Percentiles rank a stretch among this genome's conserved stretches.
Evolutionary conservation across 2,329 filamentous ascomycete species (phyloP).

Genomic region (Exserohilum turcica): DNA sequence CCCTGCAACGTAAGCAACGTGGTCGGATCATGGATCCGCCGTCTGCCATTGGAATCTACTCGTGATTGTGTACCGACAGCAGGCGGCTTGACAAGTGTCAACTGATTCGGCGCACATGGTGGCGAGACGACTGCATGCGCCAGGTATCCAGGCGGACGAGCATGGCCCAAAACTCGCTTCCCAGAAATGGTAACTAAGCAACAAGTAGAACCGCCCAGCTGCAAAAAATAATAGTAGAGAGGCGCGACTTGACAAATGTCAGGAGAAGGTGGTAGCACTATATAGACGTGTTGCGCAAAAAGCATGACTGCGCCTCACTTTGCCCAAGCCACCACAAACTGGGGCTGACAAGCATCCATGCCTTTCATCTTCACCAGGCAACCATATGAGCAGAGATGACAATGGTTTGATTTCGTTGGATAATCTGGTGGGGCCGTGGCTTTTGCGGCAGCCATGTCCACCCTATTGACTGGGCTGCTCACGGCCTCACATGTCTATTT

Average conservation of each 20-base stretch:
- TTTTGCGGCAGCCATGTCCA: constrained; percentile 6
- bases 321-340: constrained; percentile 32
- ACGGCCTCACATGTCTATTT: constrained; percentile 25
- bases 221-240: not conserved
- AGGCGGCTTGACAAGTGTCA: constrained; percentile 14
- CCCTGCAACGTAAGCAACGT: constrained; percentile 31
- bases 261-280: constrained; percentile 5
- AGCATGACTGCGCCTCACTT: constrained; percentile 45
- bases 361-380: constrained; percentile 22
- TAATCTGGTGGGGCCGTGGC: constrained; percentile 7
- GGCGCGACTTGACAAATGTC: not conserved
- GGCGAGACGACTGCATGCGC: constrained; percentile 24
- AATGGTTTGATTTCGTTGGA: constrained; percentile 7
- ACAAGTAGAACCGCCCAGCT: not conserved
- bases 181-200: too few species aligned
- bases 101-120: constrained; percentile 17
- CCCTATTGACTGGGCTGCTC: constrained; percentile 6
- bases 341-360: constrained; percentile 33
- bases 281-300: constrained; percentile 32
- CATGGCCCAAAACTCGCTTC: not conserved
- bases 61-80: not conserved
- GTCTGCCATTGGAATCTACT: not conserved
- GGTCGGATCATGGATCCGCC: constrained; percentile 12
- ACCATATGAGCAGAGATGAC: constrained; percentile 2
- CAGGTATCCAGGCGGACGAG: constrained; percentile 26